Evolutionary conservation across 1,139 yeast genomes (phyloP).

Genomic region (Lizanozyma gosingica): DNA sequence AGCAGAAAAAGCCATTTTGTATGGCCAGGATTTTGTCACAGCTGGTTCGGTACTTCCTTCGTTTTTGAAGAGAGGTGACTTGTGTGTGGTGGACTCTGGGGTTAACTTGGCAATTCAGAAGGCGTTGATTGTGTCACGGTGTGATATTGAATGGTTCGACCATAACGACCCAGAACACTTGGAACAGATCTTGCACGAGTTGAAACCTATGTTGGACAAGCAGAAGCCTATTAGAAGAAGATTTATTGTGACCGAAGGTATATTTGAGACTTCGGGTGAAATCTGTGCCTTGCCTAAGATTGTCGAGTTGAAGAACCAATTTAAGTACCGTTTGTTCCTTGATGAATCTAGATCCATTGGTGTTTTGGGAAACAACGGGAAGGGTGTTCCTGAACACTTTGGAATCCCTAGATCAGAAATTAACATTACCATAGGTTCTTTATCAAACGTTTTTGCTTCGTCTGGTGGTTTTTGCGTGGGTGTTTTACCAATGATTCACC

Average conservation of each 20-base stretch:
- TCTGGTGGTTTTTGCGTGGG: conserved; percentile 97
- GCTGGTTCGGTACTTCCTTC: conserved; percentile 97
- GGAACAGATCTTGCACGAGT: conserved; percentile 54
- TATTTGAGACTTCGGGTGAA: conserved; percentile 78
- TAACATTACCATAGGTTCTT: conserved; percentile 80
- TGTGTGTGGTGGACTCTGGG: conserved; percentile 80
- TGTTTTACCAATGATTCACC: conserved; percentile 72
- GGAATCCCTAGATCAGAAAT: conserved; percentile 58
- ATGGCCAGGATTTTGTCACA: conserved; percentile 90
- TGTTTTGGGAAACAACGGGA: conserved; percentile 74
- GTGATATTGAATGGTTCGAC: conserved; percentile 74
- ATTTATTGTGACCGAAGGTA: conserved; percentile 84
- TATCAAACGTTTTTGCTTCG: conserved; percentile 78
- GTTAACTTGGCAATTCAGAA: conserved; percentile 75
- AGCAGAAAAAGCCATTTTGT: conserved; percentile 70
- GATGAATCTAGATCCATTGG: conserved; percentile 89
- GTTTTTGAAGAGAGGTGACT: conserved; percentile 90
- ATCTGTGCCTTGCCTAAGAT: conserved; percentile 63
- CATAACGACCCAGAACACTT: conserved; percentile 85
- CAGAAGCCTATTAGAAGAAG: conserved; percentile 76
- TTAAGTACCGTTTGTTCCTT: conserved; percentile 74
- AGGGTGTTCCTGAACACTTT: conserved; percentile 72
- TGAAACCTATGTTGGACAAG: conserved; percentile 53
- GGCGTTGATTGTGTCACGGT: conserved; percentile 79
- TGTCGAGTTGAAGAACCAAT: conserved; percentile 67